Evolutionary conservation across 495 filamentous ascomycete genomes (phyloP).

Genomic region (Trichoderma erinaceum): DNA sequence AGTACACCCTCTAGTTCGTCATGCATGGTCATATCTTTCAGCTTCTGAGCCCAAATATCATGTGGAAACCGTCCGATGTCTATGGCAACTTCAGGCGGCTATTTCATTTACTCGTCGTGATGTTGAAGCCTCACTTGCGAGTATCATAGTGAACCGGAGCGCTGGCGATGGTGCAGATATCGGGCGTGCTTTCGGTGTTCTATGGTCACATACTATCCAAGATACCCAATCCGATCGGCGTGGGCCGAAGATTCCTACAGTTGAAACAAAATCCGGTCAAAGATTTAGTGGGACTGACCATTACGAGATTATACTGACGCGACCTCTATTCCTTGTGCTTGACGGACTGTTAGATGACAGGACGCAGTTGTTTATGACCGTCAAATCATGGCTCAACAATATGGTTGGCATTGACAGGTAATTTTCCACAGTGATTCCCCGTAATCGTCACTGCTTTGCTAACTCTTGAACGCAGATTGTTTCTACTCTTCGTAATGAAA

Average conservation of each 20-base stretch:
- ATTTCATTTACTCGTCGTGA: constrained; percentile 43
- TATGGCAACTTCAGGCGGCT: constrained; percentile 75
- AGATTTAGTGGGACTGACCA: constrained; percentile 46
- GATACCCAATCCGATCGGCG: constrained; percentile 48
- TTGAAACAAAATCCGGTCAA: constrained; percentile 40
- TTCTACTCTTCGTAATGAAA: constrained; percentile 50
- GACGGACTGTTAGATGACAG: constrained; percentile 70
- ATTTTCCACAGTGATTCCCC: constrained; percentile 18
- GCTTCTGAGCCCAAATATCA: constrained; percentile 81
- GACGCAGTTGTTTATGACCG: constrained; percentile 66
- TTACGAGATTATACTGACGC: constrained; percentile 67
- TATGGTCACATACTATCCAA: constrained; percentile 76
- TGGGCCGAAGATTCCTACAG: constrained; percentile 42
- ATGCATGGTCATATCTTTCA: constrained; percentile 74
- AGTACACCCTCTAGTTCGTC: constrained; percentile 58
- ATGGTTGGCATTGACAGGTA: constrained; percentile 61
- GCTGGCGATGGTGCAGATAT: constrained; percentile 46
- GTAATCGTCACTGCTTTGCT: background rate
- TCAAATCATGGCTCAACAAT: constrained; percentile 76
- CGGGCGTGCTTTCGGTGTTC: constrained; percentile 59
- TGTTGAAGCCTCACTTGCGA: constrained; percentile 75
- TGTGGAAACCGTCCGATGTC: constrained; percentile 78
- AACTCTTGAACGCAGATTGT: constrained; percentile 37
- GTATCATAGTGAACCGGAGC: constrained; percentile 58
- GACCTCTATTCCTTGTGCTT: constrained; percentile 75